Evolutionary conservation across 768 basidiomycete species (phyloP).

Genomic region (Ramaria sp.): DNA sequence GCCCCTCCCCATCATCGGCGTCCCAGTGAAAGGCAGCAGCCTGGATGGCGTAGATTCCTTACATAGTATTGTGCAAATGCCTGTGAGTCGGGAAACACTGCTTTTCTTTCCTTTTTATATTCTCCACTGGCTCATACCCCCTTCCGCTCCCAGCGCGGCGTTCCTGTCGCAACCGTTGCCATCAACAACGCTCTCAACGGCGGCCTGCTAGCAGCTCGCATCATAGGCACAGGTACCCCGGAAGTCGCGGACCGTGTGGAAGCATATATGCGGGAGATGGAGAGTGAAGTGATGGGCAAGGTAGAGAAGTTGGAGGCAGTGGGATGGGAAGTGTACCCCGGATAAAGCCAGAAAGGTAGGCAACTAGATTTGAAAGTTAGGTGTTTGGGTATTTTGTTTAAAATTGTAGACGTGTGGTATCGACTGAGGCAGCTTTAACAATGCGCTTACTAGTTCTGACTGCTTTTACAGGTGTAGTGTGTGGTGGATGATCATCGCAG

Average conservation of each 20-base stretch:
- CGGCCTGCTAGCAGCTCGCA: slow-evolving; percentile 81
- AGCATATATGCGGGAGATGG: slow-evolving; percentile 54
- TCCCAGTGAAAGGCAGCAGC: slow-evolving; percentile 90
- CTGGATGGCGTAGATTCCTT: slow-evolving; percentile 96
- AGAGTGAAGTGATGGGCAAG: slow-evolving; percentile 71
- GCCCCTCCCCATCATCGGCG: slow-evolving; percentile 84
- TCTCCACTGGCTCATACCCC: slow-evolving; percentile 1
- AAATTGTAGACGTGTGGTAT: too few relatives aligned
- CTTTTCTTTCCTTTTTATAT: not conserved
- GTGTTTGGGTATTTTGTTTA: too few relatives aligned
- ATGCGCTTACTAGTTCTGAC: too few relatives aligned
- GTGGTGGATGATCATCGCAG: too few relatives aligned
- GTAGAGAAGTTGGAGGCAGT: slow-evolving; percentile 62
- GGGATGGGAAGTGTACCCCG: slow-evolving; percentile 75
- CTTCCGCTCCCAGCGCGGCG: slow-evolving; percentile 59
- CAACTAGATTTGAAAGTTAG: too few relatives aligned
- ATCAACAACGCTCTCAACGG: slow-evolving; percentile 95
- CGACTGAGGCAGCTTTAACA: too few relatives aligned
- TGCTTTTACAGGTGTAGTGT: too few relatives aligned
- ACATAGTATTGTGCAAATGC: slow-evolving; percentile 98
- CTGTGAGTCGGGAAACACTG: slow-evolving; percentile 47
- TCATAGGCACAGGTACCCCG: slow-evolving; percentile 71
- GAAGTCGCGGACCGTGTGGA: slow-evolving; percentile 57
- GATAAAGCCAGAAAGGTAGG: too few relatives aligned
- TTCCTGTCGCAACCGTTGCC: slow-evolving; percentile 95